Evolutionary conservation across 306 rosid genomes (phyloP), one percentile per base, ranked within the genome.

Genomic region (Herpetospermum pedunculosum): DNA sequence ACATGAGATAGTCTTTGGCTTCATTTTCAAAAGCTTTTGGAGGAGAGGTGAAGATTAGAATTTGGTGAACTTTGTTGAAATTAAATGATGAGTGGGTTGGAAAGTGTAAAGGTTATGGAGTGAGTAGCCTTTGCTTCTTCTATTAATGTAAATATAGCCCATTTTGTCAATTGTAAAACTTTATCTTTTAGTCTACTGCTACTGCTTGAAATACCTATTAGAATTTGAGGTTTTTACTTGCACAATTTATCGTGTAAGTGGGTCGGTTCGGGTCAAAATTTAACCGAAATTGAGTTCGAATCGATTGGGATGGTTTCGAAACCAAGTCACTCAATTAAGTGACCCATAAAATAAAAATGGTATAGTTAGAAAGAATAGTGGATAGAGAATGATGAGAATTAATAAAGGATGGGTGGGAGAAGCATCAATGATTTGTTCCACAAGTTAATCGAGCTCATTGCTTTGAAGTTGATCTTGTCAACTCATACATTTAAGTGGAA

Each of bases 91-190:
- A 69, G 38, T 69, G 74, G 74, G 74, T 69, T 46, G 23, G 40
- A 9, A 70, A 44, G 21, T 70, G 55, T 40, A 43, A 55, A 69
- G 54, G 38, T 69, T 68, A 68, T 68, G 52, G 19, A 67, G 71
- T 64, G 49, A 64, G 55, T 26, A 44, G 40, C 73, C 73, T 43
- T 44, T 69, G 74, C 74, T 70, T 69, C 72, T 37, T 19, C 53
- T 25, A 43, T 43, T 68, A 15, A 5, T 67, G 72, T 67, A 67
- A 43, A 67, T 67, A 67, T 12, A 63, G n/a, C 72, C 72, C 72
- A 63, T 63, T 63, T 63, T 63, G 29, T 35, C 69, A 34, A 64
- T 37, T 64, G 49, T 64, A 37, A 37, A 64, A 38, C 71, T 64
- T 37, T 2, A 64, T 64, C 30, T 21, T 64, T 38, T 62, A 62